These are phyloP conservation scores for Didymella lethalis DNA, from an alignment of 2,329 filamentous ascomycete genomes.

Conservation along the genomic window DNA sequence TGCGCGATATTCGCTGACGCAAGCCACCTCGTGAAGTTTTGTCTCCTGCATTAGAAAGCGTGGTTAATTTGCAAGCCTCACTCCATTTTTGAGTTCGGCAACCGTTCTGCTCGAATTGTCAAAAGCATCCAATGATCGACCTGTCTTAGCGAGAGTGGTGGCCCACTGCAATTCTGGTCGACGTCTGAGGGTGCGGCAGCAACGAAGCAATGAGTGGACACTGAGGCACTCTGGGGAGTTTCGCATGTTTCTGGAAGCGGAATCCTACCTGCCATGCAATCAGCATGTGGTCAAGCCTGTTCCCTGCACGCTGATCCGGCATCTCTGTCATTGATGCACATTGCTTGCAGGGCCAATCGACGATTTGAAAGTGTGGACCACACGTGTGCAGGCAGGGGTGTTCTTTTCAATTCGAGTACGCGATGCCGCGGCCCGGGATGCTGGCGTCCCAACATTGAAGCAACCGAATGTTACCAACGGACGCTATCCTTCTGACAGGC, in stretches of 20 bases:
- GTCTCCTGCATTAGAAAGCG: not conserved
- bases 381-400: slow-evolving; percentile 4
- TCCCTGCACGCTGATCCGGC: slow-evolving; percentile 8
- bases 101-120: not conserved
- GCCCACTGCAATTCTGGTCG: slow-evolving; percentile 12
- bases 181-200: slow-evolving; percentile 1
- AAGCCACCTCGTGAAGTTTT: slow-evolving; percentile 15
- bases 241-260: slow-evolving; percentile 14
- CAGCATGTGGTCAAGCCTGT: not conserved
- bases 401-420: not conserved
- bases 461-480: slow-evolving; percentile 3
- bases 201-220: not conserved
- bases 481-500: slow-evolving; percentile 16
- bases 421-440: slow-evolving; percentile 7
- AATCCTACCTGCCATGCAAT: not conserved
- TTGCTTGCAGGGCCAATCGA: slow-evolving; percentile 9
- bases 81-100: not conserved
- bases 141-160: slow-evolving; percentile 11
- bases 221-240: slow-evolving; percentile 1
- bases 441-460: slow-evolving; percentile 5
- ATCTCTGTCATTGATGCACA: not conserved
- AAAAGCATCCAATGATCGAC: slow-evolving; percentile 4
- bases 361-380: slow-evolving; percentile 12
- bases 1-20: slow-evolving; percentile 2
- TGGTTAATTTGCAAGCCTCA: slow-evolving; percentile 9